Evolutionary conservation across 73 alveolate genomes (phyloP).

Genomic region (Tetrahymena borealis): DNA sequence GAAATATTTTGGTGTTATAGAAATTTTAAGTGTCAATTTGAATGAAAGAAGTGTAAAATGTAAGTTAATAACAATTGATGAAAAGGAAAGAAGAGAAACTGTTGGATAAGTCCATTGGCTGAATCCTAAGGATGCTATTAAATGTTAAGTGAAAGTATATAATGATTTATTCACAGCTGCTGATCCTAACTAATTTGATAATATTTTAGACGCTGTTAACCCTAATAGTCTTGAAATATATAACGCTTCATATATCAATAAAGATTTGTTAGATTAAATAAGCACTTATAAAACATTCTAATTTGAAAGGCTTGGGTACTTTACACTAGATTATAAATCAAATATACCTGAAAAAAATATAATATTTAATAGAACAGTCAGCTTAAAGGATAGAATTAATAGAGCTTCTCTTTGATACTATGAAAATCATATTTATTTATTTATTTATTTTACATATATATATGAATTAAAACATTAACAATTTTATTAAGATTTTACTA

Average conservation of each 20-base stretch:
- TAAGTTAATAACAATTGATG: constrained; percentile 51
- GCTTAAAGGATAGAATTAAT: background rate
- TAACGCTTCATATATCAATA: background rate
- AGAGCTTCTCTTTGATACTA: background rate
- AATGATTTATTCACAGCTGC: constrained; percentile 66
- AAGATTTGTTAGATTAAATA: background rate
- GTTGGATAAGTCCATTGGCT: constrained; percentile 93
- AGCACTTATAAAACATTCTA: background rate
- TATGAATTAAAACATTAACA: too few relatives aligned
- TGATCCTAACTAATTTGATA: constrained; percentile 71
- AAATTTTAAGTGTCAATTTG: constrained; percentile 58
- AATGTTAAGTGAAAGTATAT: constrained; percentile 74
- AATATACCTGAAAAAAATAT: background rate
- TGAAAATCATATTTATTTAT: background rate
- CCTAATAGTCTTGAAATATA: background rate
- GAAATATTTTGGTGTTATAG: constrained; percentile 80
- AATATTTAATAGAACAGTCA: background rate
- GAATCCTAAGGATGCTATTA: constrained; percentile 61
- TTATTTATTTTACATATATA: background rate
- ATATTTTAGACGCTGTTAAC: constrained; percentile 73
- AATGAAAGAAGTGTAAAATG: constrained; percentile 53
- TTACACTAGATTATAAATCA: background rate
- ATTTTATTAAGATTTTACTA: too few relatives aligned
- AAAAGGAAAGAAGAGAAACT: constrained; percentile 57
- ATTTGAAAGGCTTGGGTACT: background rate